Conservation (phyloP, 2,329 filamentous ascomycete species). For the Pestalotiopsis sp. region DNA sequence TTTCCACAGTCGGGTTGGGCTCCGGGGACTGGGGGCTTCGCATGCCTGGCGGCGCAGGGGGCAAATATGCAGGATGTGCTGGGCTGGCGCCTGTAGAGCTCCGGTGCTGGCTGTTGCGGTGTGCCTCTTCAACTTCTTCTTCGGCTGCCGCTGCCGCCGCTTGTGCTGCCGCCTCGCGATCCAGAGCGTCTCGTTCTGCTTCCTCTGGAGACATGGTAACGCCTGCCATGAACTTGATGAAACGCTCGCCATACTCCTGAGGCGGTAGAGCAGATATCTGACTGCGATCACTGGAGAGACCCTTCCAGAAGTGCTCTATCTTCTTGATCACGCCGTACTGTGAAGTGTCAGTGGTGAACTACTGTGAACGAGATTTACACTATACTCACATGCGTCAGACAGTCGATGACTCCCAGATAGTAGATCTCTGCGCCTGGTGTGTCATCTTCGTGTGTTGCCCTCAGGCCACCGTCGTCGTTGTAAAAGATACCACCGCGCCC, state of each 20-base stretch:
- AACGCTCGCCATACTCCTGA: constrained; percentile 88
- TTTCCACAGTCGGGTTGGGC: constrained; percentile 32
- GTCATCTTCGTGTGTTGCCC: constrained; percentile 90
- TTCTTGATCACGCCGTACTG: constrained; percentile 95
- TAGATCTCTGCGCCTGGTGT: constrained; percentile 88
- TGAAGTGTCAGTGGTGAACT: background rate
- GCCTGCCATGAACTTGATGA: constrained; percentile 87
- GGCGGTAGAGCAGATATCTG: constrained; percentile 94
- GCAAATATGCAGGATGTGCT: constrained; percentile 31
- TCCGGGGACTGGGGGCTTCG: constrained; percentile 32
- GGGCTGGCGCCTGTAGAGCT: constrained; percentile 16
- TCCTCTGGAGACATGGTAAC: constrained; percentile 91
- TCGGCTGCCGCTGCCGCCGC: constrained; percentile 35
- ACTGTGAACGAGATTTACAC: constrained; percentile 10
- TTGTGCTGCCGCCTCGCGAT: constrained; percentile 57
- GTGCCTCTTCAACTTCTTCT: constrained; percentile 25
- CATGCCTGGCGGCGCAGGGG: constrained; percentile 33
- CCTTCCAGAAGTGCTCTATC: constrained; percentile 96
- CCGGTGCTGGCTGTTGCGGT: constrained; percentile 26
- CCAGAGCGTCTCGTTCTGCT: constrained; percentile 66
- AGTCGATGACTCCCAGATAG: constrained; percentile 98
- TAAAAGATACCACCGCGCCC: constrained; percentile 77
- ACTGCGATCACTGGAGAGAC: constrained; percentile 77
- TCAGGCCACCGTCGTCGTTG: constrained; percentile 93
- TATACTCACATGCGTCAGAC: constrained; percentile 84